Evolutionary conservation across 352 stramenopile genomes (phyloP), one percentile per base, ranked within the genome.

Genomic region (Phytophthora pinifolia): DNA sequence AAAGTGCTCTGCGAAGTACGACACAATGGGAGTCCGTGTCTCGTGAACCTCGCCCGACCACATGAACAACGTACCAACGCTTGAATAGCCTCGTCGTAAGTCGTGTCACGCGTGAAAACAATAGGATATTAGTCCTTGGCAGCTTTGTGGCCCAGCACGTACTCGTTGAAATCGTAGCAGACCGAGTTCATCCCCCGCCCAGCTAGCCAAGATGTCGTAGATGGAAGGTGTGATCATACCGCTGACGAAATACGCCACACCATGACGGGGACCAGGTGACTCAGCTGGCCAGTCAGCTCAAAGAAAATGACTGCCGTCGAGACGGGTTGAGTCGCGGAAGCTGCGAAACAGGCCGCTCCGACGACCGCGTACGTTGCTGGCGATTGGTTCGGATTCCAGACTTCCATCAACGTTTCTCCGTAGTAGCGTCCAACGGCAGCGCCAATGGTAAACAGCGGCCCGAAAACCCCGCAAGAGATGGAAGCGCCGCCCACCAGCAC

Each of bases 251-350:
- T 96, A 94, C 20, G 82, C 76, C 12, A 83, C 72, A 96, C 56
- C 83, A 89, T 89, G 13, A 94, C 77, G 1, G 83, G 83, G 9
- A 92, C 70, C 76, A 94, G 88, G 67, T 94, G 80, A 43, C 79
- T 91, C 9, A 92, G 59, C 31, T 92, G 83, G 0, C 83, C 83
- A 1, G 83, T 91, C 25, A 94, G 61, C 52, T 94, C 83, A 39
- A 94, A 94, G 67, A 98, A 91, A 18, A 94, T 92, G 10, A 94
- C 79, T 0, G 81, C 78, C 1, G 83, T 94, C 0, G 83, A 97
- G 6, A 98, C 84, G 0, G 92, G 94, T 44, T 92, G 69, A 4
- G 93, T 98, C 9, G 92, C 91, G 4, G 89, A 96, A 0, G 88
- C 88, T 1, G 89, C 70, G 51, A 98, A 96, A 45, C 87, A 92